Conservation (phyloP, 805 yeast genomes). For the Priceomyces castillae region DNA sequence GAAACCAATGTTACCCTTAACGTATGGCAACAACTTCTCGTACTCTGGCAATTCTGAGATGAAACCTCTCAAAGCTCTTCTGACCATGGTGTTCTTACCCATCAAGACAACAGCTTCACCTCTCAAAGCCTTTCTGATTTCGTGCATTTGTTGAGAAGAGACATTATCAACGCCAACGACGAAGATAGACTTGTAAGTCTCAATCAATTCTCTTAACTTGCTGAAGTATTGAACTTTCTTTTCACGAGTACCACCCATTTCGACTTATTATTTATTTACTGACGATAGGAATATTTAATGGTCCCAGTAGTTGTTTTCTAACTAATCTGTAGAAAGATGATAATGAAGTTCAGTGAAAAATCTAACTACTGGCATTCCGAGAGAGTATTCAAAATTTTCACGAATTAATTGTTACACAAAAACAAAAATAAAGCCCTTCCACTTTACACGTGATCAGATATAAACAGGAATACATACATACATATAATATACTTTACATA, state of each 20-base stretch:
- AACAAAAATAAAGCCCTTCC: constrained; percentile 8
- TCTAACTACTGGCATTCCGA: background rate
- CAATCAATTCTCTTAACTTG: constrained; percentile 92
- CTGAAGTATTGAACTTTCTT: constrained; percentile 94
- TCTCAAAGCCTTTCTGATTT: constrained; percentile 96
- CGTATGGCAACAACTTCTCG: constrained; percentile 91
- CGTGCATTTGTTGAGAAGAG: constrained; percentile 99
- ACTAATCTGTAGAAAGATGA: constrained; percentile 1
- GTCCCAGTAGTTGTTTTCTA: constrained; percentile 27
- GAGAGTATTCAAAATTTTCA: constrained; percentile 2
- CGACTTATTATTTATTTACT: constrained; percentile 58
- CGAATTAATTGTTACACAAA: background rate
- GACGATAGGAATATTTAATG: constrained; percentile 93
- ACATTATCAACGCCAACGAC: constrained; percentile 99
- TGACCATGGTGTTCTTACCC: constrained; percentile 99
- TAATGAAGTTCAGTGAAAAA: constrained; percentile 1
- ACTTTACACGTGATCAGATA: constrained; percentile 8
- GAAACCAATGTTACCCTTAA: constrained; percentile 99
- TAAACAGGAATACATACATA: background rate
- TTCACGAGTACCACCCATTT: constrained; percentile 99
- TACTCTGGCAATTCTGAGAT: constrained; percentile 89
- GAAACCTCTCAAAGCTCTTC: constrained; percentile 99
- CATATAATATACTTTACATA: background rate
- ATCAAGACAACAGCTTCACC: constrained; percentile 91
- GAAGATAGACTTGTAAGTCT: constrained; percentile 97